Conservation (phyloP, 106 monocot species). For the Platanthera zijinensis region DNA sequence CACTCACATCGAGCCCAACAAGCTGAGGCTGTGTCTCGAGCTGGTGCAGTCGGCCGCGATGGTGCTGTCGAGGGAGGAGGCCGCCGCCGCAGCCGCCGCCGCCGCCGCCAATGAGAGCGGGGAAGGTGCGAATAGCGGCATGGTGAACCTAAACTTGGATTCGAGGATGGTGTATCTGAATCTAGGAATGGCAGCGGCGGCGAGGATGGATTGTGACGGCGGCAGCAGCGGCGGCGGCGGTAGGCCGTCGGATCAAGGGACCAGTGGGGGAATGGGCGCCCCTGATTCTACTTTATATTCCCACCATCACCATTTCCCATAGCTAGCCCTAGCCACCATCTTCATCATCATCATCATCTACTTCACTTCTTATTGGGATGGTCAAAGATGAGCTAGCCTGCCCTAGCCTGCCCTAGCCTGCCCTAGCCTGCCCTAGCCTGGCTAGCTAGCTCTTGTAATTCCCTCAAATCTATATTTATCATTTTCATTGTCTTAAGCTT, state of each 20-base stretch:
- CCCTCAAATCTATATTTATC: background rate
- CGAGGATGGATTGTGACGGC: slow-evolving; percentile 41
- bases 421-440: no score
- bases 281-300: slow-evolving; percentile 16
- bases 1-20: slow-evolving; percentile 93
- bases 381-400: no score
- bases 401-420: no score
- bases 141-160: slow-evolving; percentile 42
- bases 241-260: background rate
- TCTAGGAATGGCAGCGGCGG: slow-evolving; percentile 65
- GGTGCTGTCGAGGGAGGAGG: slow-evolving; percentile 82
- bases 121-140: slow-evolving; percentile 43
- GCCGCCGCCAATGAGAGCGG: slow-evolving; percentile 21
- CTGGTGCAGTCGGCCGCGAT: slow-evolving; percentile 87
- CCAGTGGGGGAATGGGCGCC: slow-evolving; percentile 3
- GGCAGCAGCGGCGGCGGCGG: background rate
- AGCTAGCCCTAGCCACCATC: background rate
- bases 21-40: slow-evolving; percentile 94
- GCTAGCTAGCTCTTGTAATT: background rate
- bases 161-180: slow-evolving; percentile 86
- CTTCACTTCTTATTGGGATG: no score
- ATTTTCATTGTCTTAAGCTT: slow-evolving; percentile 3
- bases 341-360: no score
- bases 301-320: slow-evolving; percentile 14
- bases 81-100: slow-evolving; percentile 47